A percentile compares a stretch with the other conserved stretches of the same genome.
These are phyloP conservation scores for Rhododendron henanense DNA, from an alignment of 148 eudicot species.

Conservation along the genomic window DNA sequence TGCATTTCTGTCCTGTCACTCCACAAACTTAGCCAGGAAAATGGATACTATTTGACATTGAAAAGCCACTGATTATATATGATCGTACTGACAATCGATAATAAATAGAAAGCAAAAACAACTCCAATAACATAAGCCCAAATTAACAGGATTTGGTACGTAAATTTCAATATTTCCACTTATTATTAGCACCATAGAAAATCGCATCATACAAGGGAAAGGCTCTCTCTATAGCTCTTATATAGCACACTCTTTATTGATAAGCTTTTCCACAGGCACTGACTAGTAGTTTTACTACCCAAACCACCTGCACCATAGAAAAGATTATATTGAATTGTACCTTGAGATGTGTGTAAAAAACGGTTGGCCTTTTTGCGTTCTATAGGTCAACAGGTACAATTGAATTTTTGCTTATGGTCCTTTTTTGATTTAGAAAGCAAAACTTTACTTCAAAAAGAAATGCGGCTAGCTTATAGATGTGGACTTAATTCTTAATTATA, in stretches of 20 bases:
- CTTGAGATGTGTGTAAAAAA: too few species aligned
- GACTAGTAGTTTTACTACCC: conserved; percentile 11
- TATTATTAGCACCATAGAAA: background rate
- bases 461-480: too few species aligned
- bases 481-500: too few species aligned
- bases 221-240: background rate
- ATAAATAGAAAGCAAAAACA: background rate
- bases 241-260: conserved; percentile 9
- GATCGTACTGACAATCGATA: background rate
- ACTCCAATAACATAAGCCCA: background rate
- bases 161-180: background rate
- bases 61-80: background rate
- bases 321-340: background rate
- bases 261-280: background rate
- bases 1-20: background rate
- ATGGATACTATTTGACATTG: background rate
- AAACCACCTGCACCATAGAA: conserved; percentile 17
- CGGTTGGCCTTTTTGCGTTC: too few species aligned
- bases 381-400: too few species aligned
- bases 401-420: too few species aligned
- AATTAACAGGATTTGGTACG: background rate
- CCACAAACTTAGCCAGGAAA: background rate
- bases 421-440: too few species aligned
- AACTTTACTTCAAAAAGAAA: too few species aligned
- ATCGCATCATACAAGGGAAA: background rate